Conservation (phyloP, 331 rosid species). For the Saraca asoca region DNA sequence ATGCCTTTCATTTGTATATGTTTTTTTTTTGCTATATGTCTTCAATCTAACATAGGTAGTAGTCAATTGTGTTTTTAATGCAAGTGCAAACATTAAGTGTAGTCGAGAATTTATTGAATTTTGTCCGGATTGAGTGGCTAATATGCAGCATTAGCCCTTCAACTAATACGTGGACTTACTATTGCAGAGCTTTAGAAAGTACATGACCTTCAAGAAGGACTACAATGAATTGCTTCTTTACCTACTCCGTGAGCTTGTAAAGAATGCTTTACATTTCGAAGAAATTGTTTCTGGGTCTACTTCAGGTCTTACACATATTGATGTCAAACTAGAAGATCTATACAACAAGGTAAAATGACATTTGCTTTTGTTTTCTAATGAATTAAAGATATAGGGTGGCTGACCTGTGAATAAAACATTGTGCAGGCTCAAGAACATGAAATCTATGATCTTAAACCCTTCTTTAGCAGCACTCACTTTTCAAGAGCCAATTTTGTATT, state of each 20-base stretch:
- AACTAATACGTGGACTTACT: slow-evolving; percentile 21
- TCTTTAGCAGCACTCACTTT: slow-evolving; percentile 69
- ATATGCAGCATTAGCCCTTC: background rate
- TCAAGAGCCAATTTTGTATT: slow-evolving; percentile 59
- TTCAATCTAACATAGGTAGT: background rate
- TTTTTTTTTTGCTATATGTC: background rate
- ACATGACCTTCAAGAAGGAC: slow-evolving; percentile 91
- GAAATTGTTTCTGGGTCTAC: slow-evolving; percentile 67
- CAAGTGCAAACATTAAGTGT: background rate
- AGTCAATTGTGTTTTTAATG: background rate
- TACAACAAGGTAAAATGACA: slow-evolving; percentile 51
- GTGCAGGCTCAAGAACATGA: slow-evolving; percentile 94
- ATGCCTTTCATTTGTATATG: background rate
- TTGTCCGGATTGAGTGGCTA: background rate
- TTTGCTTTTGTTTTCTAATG: slow-evolving; percentile 16
- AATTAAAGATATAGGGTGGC: slow-evolving; percentile 4
- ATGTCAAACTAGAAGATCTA: slow-evolving; percentile 75
- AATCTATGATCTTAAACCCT: slow-evolving; percentile 73
- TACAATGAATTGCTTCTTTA: slow-evolving; percentile 63
- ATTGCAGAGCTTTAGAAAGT: slow-evolving; percentile 80
- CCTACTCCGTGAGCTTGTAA: slow-evolving; percentile 75
- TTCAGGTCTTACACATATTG: slow-evolving; percentile 56
- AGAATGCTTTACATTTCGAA: slow-evolving; percentile 74
- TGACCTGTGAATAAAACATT: slow-evolving; percentile 8
- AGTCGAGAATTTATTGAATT: slow-evolving; percentile 7